A percentile compares a stretch with the other conserved stretches of the same genome.
These are phyloP conservation scores for Silene uniflora DNA, from an alignment of 148 eudicot genomes.

Conservation along the genomic window DNA sequence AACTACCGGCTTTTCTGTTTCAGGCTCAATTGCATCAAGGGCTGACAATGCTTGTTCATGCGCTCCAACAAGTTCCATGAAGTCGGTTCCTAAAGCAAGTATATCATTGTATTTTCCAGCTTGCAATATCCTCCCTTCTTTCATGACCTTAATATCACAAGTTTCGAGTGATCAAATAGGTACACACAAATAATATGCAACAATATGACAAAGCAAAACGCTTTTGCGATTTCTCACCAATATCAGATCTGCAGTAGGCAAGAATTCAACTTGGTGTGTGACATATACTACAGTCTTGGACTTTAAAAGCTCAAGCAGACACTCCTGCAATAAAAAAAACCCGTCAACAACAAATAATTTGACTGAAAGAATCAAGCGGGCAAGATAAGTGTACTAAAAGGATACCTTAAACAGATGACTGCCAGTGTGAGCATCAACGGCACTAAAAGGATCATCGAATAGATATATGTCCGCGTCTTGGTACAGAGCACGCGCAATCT, in stretches of 20 bases:
- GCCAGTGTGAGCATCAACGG: conserved; percentile 69
- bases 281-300: conserved; percentile 62
- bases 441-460: conserved; percentile 67
- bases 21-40: conserved; percentile 33
- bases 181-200: not conserved
- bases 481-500: conserved; percentile 54
- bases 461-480: conserved; percentile 54
- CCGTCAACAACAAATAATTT: not conserved
- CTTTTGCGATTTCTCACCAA: conserved; percentile 37
- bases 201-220: not conserved
- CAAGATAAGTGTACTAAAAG: not conserved
- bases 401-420: conserved; percentile 60
- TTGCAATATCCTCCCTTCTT: conserved; percentile 59
- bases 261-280: conserved; percentile 72
- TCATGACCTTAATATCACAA: conserved; percentile 47
- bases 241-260: conserved; percentile 60
- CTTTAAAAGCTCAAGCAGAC: conserved; percentile 45
- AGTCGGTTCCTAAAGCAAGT: conserved; percentile 51
- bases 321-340: conserved; percentile 40
- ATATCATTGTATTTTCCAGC: conserved; percentile 62
- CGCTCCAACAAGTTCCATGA: conserved; percentile 70
- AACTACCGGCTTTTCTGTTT: not conserved
- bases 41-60: conserved; percentile 55
- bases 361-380: not conserved
- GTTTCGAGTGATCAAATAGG: not conserved